These are phyloP conservation scores for Hyaloraphidium curvatum DNA, from an alignment of 192 early-diverging fungal genomes.

Conservation along the genomic window DNA sequence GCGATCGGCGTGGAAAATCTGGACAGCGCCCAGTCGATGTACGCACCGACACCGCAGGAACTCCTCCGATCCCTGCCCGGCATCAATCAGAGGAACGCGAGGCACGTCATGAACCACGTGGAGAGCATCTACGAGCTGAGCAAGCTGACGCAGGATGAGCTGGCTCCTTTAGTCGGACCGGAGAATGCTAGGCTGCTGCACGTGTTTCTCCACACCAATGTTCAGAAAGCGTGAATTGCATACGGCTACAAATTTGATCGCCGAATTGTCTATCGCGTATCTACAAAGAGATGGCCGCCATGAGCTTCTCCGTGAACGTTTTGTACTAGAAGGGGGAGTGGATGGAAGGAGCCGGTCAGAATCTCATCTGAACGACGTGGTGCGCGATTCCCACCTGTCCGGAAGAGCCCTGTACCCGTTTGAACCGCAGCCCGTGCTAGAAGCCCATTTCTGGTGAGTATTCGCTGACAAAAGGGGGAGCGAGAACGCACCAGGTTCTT, in stretches of 20 bases:
- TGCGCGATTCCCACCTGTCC: too few species aligned
- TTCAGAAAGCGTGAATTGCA: too few species aligned
- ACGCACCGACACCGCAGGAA: conserved; percentile 48
- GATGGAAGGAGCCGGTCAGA: too few species aligned
- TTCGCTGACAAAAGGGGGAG: neutral
- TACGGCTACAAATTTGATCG: too few species aligned
- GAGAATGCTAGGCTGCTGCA: conserved; percentile 33
- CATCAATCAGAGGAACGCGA: conserved; percentile 63
- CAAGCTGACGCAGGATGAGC: conserved; percentile 19
- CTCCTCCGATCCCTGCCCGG: conserved; percentile 73
- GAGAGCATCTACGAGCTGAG: conserved; percentile 42
- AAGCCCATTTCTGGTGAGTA: neutral
- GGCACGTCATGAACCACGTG: conserved; percentile 44
- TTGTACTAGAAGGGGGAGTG: too few species aligned
- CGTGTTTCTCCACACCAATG: too few species aligned
- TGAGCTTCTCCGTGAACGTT: too few species aligned
- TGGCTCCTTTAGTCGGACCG: conserved; percentile 34
- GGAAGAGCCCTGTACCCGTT: too few species aligned
- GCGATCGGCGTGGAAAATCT: conserved; percentile 43
- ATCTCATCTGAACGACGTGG: too few species aligned
- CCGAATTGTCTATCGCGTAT: too few species aligned
- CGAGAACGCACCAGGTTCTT: neutral
- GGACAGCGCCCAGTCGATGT: conserved; percentile 42
- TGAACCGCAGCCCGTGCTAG: conserved; percentile 2
- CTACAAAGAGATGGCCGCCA: too few species aligned